Base-by-base conservation (phyloP, 1,284 basidiomycete species). In the Porodaedalea pini region DNA sequence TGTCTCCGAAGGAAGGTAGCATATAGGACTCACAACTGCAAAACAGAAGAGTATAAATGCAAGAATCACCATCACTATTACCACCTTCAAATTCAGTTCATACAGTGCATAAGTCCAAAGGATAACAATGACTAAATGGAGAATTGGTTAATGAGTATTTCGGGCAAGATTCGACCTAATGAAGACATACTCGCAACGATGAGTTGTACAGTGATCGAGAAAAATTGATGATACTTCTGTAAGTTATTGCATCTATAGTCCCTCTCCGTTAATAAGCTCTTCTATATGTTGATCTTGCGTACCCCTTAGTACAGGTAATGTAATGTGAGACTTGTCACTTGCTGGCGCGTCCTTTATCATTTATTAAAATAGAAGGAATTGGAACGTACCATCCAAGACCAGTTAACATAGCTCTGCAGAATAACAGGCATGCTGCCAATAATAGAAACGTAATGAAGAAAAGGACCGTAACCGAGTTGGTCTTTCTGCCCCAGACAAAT, bases 71-170 rank as follows among this genome's bases (percentile, higher is more conserved):
- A 58, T 21, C 1, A 39, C n/a, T 6, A 48, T 6, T 7, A 7
- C 44, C 25, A 58, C 31, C n/a, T 40, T 54, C 10, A 7, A 25
- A 17, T 34, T 39, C 2, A 44, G 34, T 19, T 54, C 47, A 17
- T 54, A 58, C 21, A 58, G 37, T 15, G 57, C 57, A 25, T 58
- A 58, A 2, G 57, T 58, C 4, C 57, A 52, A 23, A 58, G 10
- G 21, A 58, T 54, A 23, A 58, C 15, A 5, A 58, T 50, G 4
- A 54, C 57, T 58, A 8, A n/a, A n/a, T 44, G 13, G n/a, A 23
- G 19, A 8, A 17, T 37, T 17, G n/a, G 2, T 15, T 10, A 23
- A 15, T 13, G 3, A 47, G 7, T 8, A 3, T 17, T 3, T 1
- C n/a, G 21, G 15, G n/a, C 10, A 19, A 23, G 36, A n/a, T n/a